Conservation (phyloP, 73 alveolate species). For the Tetrahymena thermophila region DNA sequence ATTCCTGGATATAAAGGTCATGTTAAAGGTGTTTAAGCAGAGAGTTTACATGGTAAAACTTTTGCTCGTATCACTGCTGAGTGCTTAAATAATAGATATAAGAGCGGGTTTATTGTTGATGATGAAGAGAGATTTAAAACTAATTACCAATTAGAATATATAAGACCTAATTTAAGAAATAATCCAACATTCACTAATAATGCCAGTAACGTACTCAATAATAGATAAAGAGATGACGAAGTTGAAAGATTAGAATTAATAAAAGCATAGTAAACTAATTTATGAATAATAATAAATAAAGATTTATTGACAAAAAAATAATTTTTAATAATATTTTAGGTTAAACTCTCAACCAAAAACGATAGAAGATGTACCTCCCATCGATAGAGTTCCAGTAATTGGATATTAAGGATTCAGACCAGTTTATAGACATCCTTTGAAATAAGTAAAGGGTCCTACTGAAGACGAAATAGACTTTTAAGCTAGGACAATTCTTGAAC, state of each 20-base stretch:
- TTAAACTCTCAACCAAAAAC: constrained; percentile 23
- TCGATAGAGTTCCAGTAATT: constrained; percentile 41
- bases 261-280: neutral
- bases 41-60: constrained; percentile 37
- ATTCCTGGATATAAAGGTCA: constrained; percentile 48
- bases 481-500: neutral
- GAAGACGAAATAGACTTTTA: neutral
- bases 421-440: constrained; percentile 41
- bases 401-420: constrained; percentile 46
- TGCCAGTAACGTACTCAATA: neutral
- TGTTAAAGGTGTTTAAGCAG: constrained; percentile 39
- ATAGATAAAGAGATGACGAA: neutral
- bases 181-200: neutral
- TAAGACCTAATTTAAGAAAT: neutral
- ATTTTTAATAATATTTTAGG: neutral
- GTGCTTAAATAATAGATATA: constrained; percentile 36
- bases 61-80: constrained; percentile 43
- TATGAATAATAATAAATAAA: neutral
- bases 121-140: constrained; percentile 26
- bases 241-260: neutral
- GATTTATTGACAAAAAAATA: neutral
- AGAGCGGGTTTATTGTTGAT: constrained; percentile 26
- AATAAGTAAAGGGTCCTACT: neutral
- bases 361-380: constrained; percentile 43
- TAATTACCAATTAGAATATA: constrained; percentile 25